Conservation (phyloP, 2,329 filamentous ascomycete species). For the Cladophialophora carrionii region DNA sequence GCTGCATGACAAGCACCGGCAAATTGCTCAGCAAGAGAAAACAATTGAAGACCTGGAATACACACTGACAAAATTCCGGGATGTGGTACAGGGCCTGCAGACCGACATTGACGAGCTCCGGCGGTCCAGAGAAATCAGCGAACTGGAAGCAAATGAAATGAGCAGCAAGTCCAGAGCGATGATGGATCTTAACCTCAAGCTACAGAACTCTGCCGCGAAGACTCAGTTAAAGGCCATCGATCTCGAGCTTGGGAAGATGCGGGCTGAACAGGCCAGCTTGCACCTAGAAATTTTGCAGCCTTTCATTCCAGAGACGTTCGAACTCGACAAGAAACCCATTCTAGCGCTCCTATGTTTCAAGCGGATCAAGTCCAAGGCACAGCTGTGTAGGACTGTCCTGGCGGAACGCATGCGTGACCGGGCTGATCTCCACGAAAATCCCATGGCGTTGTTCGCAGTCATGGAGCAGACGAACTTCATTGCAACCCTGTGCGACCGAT, state of each 20-base stretch:
- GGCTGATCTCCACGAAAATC: conserved; percentile 72
- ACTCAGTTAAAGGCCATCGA: conserved; percentile 94
- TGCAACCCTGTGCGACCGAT: conserved; percentile 70
- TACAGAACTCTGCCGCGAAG: conserved; percentile 87
- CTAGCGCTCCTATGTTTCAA: conserved; percentile 85
- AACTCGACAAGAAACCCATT: conserved; percentile 81
- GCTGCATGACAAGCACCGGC: conserved; percentile 78
- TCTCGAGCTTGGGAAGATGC: conserved; percentile 80
- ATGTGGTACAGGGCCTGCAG: conserved; percentile 83
- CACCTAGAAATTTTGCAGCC: conserved; percentile 86
- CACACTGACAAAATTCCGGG: conserved; percentile 83
- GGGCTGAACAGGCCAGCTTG: conserved; percentile 84
- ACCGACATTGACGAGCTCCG: conserved; percentile 88
- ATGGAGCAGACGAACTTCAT: conserved; percentile 87
- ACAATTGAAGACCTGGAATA: conserved; percentile 86
- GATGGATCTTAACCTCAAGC: conserved; percentile 94
- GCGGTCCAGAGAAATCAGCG: conserved; percentile 82
- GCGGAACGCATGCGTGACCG: conserved; percentile 74
- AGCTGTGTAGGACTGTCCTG: conserved; percentile 74
- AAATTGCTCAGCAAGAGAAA: conserved; percentile 75
- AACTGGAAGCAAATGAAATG: conserved; percentile 88
- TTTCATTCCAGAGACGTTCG: conserved; percentile 84
- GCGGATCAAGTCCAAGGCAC: conserved; percentile 84
- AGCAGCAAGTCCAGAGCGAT: conserved; percentile 87
- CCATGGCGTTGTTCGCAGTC: conserved; percentile 78